Evolutionary conservation across 106 monocot genomes (phyloP).

Genomic region (Dendrobium huoshanense): DNA sequence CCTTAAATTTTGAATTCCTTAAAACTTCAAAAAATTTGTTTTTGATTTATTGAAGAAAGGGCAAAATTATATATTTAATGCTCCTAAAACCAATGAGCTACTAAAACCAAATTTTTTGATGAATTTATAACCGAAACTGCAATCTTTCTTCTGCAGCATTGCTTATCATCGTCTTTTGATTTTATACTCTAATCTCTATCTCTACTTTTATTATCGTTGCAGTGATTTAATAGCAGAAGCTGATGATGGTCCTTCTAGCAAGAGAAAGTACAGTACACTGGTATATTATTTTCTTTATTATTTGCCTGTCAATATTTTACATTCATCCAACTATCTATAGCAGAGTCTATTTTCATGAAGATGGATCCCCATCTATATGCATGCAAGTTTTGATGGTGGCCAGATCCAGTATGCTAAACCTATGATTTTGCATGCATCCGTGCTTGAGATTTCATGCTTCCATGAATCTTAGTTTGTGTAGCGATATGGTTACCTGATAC

Average conservation of each 20-base stretch:
- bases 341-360: neutral
- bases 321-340: neutral
- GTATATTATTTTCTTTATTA: constrained; percentile 15
- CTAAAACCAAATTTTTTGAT: neutral
- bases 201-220: constrained; percentile 7
- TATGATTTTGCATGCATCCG: neutral
- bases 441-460: neutral
- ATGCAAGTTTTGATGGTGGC: neutral
- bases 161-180: neutral
- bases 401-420: neutral
- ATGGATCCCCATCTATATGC: neutral
- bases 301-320: neutral
- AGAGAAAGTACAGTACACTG: constrained; percentile 60
- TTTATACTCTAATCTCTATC: neutral
- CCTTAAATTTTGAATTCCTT: neutral
- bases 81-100: neutral
- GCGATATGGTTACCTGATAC: neutral
- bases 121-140: neutral
- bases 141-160: neutral
- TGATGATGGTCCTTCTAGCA: constrained; percentile 25
- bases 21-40: neutral
- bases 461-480: neutral
- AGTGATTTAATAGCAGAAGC: constrained; percentile 37
- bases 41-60: neutral
- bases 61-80: neutral